These are phyloP conservation scores for Byssothecium circinans DNA, from an alignment of 2,329 filamentous ascomycete genomes.

Conservation along the genomic window DNA sequence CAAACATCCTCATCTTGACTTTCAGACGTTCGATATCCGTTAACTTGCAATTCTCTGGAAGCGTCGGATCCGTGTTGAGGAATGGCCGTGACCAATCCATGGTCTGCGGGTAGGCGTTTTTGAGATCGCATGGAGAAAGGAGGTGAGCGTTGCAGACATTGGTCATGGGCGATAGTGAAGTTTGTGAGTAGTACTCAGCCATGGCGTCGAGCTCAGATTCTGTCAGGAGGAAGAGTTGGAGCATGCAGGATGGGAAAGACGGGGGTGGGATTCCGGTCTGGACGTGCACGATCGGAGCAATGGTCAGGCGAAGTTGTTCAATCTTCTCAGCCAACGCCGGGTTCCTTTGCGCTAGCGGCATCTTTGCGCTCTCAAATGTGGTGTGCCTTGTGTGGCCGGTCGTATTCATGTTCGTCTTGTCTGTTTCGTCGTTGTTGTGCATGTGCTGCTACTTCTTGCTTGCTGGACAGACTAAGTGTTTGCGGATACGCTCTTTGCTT, in stretches of 20 bases:
- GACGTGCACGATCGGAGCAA: conserved; percentile 66
- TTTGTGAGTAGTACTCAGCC: conserved; percentile 74
- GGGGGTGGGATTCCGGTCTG: conserved; percentile 65
- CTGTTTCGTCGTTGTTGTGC: conserved; percentile 7
- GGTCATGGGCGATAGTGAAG: conserved; percentile 37
- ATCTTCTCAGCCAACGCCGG: conserved; percentile 64
- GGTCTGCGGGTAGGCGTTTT: conserved; percentile 65
- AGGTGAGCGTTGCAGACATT: no score
- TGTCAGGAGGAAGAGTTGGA: conserved; percentile 74
- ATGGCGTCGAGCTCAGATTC: conserved; percentile 69
- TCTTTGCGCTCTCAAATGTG: conserved; percentile 5
- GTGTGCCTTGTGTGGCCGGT: conserved; percentile 4
- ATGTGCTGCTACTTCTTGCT: background rate
- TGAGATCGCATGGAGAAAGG: conserved; percentile 49
- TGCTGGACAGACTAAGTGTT: background rate
- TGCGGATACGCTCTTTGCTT: conserved; percentile 1
- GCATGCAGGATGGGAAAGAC: conserved; percentile 65
- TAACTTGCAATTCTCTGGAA: conserved; percentile 29
- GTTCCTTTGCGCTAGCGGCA: conserved; percentile 22
- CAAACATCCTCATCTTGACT: conserved; percentile 69
- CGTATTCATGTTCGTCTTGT: conserved; percentile 14
- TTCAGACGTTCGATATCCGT: conserved; percentile 44
- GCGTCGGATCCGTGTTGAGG: conserved; percentile 26
- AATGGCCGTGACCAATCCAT: conserved; percentile 61
- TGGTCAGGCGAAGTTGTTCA: conserved; percentile 63